phyloP scores from a whole-genome alignment of 73 alveolate species.

The Tetrahymena malaccensis region DNA sequence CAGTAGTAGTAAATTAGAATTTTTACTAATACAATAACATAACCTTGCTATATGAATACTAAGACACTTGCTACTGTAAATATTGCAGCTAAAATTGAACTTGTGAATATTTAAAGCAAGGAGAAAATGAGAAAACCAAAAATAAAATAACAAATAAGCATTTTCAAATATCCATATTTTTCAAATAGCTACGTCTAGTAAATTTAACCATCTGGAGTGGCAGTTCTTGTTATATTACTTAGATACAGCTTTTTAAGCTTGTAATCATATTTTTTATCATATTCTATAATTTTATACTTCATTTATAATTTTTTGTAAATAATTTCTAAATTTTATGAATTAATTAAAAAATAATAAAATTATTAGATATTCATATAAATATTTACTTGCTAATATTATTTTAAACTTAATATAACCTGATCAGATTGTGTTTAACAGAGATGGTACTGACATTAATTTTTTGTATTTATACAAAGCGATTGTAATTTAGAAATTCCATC shows the following conservation, averaged over 20 bases:
- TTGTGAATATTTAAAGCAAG: not conserved
- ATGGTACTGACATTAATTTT: no score
- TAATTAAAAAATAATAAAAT: no score
- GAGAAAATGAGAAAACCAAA: not conserved
- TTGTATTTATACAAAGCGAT: no score
- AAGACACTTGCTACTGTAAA: not conserved
- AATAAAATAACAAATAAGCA: not conserved
- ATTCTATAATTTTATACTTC: not conserved
- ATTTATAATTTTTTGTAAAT: not conserved
- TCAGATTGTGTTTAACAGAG: no score
- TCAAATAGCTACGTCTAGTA: not conserved
- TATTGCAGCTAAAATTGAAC: not conserved
- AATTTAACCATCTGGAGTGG: not conserved
- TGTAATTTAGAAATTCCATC: no score
- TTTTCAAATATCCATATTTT: not conserved
- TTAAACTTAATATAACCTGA: no score
- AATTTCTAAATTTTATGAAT: no score
- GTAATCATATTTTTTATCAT: not conserved
- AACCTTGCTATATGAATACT: not conserved
- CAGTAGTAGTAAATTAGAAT: not conserved
- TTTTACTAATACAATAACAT: not conserved
- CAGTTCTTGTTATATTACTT: not conserved
- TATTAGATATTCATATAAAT: no score
- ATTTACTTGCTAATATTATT: no score
- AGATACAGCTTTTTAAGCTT: not conserved